Evolutionary conservation across 768 basidiomycete genomes (phyloP).

Genomic region (Rhizopogon roseolus): DNA sequence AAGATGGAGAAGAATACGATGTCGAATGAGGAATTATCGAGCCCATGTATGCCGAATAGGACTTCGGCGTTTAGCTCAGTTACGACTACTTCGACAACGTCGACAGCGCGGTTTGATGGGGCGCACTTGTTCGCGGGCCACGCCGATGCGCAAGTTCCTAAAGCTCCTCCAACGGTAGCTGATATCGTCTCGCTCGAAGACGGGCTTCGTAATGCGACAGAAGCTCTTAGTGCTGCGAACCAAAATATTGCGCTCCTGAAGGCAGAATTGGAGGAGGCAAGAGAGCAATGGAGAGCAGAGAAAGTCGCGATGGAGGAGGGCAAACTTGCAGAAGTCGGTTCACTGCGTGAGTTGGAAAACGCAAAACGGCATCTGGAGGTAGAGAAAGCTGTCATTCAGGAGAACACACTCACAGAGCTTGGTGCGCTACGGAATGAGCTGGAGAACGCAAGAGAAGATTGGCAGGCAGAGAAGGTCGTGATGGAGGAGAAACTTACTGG

Average conservation of each 20-base stretch:
- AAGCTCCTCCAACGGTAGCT: conserved; percentile 37
- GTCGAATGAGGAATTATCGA: conserved; percentile 34
- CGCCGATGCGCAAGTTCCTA: conserved; percentile 52
- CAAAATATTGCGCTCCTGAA: conserved; percentile 41
- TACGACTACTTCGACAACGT: conserved; percentile 38
- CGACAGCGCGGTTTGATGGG: conserved; percentile 66
- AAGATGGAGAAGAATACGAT: conserved; percentile 56
- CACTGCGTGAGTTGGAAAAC: conserved; percentile 44
- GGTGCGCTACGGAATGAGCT: conserved; percentile 16
- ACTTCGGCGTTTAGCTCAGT: conserved; percentile 49
- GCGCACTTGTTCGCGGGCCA: conserved; percentile 85
- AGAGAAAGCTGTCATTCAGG: conserved; percentile 8
- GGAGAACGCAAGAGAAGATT: conserved; percentile 42
- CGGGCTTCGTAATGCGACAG: conserved; percentile 57
- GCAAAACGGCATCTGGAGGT: conserved; percentile 29
- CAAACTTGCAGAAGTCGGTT: conserved; percentile 40
- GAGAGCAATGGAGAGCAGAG: conserved; percentile 47
- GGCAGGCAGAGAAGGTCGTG: conserved; percentile 45
- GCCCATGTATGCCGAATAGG: conserved; percentile 47
- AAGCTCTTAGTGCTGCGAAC: conserved; percentile 51
- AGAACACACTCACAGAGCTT: too few relatives aligned
- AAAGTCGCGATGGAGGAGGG: conserved; percentile 44
- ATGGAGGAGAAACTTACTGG: conserved; percentile 48
- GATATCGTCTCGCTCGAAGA: conserved; percentile 56
- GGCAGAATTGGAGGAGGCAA: conserved; percentile 38